Conservation (phyloP, 2,329 filamentous ascomycete genomes). For the Exophiala phaeomuriformis region DNA sequence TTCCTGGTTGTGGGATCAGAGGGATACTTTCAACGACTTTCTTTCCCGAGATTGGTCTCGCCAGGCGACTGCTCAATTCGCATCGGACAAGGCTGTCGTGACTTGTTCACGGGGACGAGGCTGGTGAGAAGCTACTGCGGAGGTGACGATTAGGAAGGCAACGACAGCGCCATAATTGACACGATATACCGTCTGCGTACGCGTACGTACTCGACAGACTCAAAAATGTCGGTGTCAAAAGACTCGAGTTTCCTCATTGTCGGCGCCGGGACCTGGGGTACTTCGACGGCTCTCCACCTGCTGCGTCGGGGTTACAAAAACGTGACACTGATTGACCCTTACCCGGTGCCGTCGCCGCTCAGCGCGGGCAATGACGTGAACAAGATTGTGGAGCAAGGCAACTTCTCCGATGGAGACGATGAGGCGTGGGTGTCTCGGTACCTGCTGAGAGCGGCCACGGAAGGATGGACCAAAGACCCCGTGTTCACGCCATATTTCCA, state of each 20-base stretch:
- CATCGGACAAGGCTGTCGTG: no score
- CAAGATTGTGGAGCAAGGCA: conserved; percentile 36
- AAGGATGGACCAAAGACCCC: conserved; percentile 37
- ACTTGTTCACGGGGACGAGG: no score
- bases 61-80: no score
- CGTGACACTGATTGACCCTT: conserved; percentile 34
- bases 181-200: no score
- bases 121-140: no score
- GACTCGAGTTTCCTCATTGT: conserved; percentile 36
- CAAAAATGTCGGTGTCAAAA: not conserved
- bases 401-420: not conserved
- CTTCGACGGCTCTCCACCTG: conserved; percentile 42
- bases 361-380: conserved; percentile 45
- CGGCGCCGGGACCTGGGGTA: conserved; percentile 45
- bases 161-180: no score
- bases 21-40: no score
- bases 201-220: not conserved
- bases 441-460: not conserved
- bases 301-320: conserved; percentile 40
- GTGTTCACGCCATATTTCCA: conserved; percentile 42
- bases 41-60: no score
- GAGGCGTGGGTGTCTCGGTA: not conserved
- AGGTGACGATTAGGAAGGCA: no score
- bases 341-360: conserved; percentile 42
- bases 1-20: no score